Evolutionary conservation across 2,329 filamentous ascomycete species (phyloP).

Genomic region (Microsporum canis): DNA sequence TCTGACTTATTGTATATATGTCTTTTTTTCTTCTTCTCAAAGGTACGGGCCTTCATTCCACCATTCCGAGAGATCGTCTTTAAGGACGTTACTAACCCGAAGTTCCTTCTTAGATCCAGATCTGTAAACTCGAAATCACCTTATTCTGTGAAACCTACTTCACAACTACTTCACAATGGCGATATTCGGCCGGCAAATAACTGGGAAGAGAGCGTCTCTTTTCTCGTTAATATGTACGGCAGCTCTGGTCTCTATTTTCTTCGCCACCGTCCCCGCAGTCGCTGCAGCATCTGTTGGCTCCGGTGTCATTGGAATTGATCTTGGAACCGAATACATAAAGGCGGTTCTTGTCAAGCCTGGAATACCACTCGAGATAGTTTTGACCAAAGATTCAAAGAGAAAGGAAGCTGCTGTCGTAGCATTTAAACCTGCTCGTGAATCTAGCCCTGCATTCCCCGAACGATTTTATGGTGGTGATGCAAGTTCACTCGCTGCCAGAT

Average conservation of each 20-base stretch:
- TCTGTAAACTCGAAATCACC: neutral
- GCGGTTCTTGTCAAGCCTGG: conserved; percentile 91
- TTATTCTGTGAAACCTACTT: neutral
- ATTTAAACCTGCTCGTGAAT: conserved; percentile 73
- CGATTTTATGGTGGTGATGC: conserved; percentile 87
- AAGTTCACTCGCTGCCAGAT: conserved; percentile 71
- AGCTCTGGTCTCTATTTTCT: conserved; percentile 40
- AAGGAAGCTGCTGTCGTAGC: conserved; percentile 87
- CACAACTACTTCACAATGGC: conserved; percentile 28
- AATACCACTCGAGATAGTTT: conserved; percentile 91
- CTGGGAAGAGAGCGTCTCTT: conserved; percentile 13
- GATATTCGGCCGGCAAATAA: conserved; percentile 36
- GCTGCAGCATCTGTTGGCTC: conserved; percentile 50
- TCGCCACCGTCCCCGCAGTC: conserved; percentile 44
- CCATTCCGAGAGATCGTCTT: neutral
- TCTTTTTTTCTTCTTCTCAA: neutral
- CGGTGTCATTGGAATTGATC: conserved; percentile 81
- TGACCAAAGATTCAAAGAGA: conserved; percentile 93
- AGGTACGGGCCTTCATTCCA: neutral
- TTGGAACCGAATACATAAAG: conserved; percentile 96
- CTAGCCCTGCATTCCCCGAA: conserved; percentile 64
- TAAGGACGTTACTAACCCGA: neutral
- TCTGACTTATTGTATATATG: conserved; percentile 9
- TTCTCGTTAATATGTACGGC: conserved; percentile 28
- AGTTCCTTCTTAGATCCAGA: neutral